Conservation (phyloP, 768 basidiomycete species). For the Leccinum subtestaceum region DNA sequence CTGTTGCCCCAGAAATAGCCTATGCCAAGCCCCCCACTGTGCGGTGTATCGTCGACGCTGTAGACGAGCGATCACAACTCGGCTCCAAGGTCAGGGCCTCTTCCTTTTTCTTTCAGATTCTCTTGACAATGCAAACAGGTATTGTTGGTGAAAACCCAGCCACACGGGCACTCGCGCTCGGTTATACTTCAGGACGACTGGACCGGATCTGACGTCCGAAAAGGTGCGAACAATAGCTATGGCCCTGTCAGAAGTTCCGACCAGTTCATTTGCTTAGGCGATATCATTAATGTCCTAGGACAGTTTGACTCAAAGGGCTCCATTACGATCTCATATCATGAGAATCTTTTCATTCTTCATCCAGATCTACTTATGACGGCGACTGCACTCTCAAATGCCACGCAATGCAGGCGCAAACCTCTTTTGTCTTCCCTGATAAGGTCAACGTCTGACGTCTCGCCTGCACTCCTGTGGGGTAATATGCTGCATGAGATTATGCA, state of each 20-base stretch:
- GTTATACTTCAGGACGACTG: constrained; percentile 79
- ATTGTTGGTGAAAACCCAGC: constrained; percentile 47
- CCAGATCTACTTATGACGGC: constrained; percentile 92
- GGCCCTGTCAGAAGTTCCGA: not conserved
- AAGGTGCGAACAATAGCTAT: constrained; percentile 44
- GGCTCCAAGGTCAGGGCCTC: constrained; percentile 21
- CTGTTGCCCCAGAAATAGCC: constrained; percentile 7
- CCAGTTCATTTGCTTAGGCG: constrained; percentile 47
- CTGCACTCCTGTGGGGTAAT: constrained; percentile 85
- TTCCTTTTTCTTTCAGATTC: not conserved
- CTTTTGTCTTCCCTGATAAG: constrained; percentile 68
- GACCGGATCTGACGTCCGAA: constrained; percentile 57
- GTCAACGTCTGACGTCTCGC: constrained; percentile 56
- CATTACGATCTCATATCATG: constrained; percentile 59
- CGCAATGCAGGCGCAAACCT: constrained; percentile 83
- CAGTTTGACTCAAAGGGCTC: constrained; percentile 32
- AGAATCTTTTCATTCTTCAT: constrained; percentile 80
- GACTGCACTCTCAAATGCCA: constrained; percentile 80
- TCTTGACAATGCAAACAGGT: constrained; percentile 34
- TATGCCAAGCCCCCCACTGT: constrained; percentile 41
- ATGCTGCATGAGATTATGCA: constrained; percentile 93
- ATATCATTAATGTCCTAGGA: constrained; percentile 78
- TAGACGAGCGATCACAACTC: constrained; percentile 36
- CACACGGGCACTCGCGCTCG: constrained; percentile 37
- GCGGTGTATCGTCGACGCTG: constrained; percentile 53